Percentiles rank a stretch among this genome's conserved stretches.
Conservation (phyloP, 257 asterid genomes). For the Fraxinus pennsylvanica region DNA sequence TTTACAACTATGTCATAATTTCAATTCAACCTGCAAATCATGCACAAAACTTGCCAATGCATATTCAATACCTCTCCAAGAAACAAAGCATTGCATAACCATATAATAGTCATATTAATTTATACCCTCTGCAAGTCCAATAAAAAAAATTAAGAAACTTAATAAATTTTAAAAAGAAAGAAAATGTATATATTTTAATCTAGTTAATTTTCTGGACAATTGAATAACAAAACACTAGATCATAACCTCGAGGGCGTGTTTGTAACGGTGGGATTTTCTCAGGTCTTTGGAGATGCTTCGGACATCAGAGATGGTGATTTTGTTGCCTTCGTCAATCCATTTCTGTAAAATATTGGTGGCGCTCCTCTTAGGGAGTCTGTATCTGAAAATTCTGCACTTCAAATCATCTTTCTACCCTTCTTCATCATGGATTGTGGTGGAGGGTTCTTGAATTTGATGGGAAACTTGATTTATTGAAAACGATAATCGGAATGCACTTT, state of each 20-base stretch:
- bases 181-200: background rate
- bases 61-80: background rate
- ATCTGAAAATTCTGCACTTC: constrained; percentile 74
- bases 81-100: background rate
- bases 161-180: background rate
- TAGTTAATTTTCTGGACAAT: background rate
- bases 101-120: background rate
- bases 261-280: constrained; percentile 59
- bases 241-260: constrained; percentile 90
- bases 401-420: constrained; percentile 55
- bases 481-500: constrained; percentile 46
- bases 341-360: constrained; percentile 65
- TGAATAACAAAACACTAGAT: background rate
- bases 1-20: background rate
- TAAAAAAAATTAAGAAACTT: background rate
- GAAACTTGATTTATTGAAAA: constrained; percentile 49
- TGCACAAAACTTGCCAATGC: background rate
- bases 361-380: constrained; percentile 84
- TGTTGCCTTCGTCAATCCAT: constrained; percentile 74
- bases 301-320: constrained; percentile 58
- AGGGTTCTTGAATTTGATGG: constrained; percentile 25
- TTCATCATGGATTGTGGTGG: constrained; percentile 22
- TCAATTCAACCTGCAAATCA: background rate
- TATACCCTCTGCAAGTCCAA: background rate
- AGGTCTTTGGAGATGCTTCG: constrained; percentile 76